Evolutionary conservation across 352 stramenopile species (phyloP).

Genomic region (Pythium volutum): DNA sequence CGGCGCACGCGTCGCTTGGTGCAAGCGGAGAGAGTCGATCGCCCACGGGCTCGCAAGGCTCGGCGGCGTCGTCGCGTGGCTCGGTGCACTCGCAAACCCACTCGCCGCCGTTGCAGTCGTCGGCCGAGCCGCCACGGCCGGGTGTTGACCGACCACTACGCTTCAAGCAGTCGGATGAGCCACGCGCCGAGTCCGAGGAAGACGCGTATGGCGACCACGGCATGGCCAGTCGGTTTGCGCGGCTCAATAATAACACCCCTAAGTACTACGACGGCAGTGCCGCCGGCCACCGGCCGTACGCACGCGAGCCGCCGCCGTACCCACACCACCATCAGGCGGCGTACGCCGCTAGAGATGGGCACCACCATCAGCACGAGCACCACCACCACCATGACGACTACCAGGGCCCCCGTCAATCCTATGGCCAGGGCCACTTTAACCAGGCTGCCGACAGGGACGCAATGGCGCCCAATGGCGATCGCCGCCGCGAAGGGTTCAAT

Average conservation of each 20-base stretch:
- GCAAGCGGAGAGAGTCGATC: background rate
- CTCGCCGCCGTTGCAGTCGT: background rate
- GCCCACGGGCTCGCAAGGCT: slow-evolving; percentile 9
- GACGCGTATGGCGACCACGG: too few relatives aligned
- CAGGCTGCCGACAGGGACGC: too few relatives aligned
- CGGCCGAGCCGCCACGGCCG: background rate
- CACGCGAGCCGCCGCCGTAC: background rate
- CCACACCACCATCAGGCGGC: background rate
- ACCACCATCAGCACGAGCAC: background rate
- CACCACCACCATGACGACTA: background rate
- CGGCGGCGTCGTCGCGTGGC: slow-evolving; percentile 1
- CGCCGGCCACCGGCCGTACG: too few relatives aligned
- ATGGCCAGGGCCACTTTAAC: background rate
- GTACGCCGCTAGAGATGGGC: background rate
- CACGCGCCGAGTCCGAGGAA: too few relatives aligned
- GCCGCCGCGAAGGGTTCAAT: background rate
- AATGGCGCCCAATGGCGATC: too few relatives aligned
- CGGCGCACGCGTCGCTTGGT: background rate
- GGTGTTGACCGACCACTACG: background rate
- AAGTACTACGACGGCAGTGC: too few relatives aligned
- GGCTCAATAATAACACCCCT: too few relatives aligned
- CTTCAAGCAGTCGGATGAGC: slow-evolving; percentile 10
- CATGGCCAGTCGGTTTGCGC: too few relatives aligned
- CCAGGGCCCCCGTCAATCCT: background rate
- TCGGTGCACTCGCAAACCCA: slow-evolving; percentile 9